Evolutionary conservation across 2,329 filamentous ascomycete species (phyloP).

Genomic region (Ophiosphaerella narmari): DNA sequence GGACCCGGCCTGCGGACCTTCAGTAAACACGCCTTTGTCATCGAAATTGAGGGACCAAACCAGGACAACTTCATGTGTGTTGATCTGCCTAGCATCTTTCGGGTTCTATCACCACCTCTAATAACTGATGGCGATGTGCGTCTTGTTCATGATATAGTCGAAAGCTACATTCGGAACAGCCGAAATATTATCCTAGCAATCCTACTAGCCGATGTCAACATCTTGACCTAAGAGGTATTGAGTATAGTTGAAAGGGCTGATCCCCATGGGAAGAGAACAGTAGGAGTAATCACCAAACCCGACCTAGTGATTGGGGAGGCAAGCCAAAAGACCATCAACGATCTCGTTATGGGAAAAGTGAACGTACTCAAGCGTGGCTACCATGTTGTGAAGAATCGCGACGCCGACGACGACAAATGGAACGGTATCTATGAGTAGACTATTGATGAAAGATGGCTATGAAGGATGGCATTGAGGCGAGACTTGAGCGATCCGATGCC

Average conservation of each 20-base stretch:
- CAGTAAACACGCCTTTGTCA: slow-evolving; percentile 28
- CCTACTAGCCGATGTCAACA: slow-evolving; percentile 42
- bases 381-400: slow-evolving; percentile 38
- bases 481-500: slow-evolving; percentile 49
- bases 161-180: slow-evolving; percentile 19
- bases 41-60: slow-evolving; percentile 23
- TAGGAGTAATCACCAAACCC: slow-evolving; percentile 47
- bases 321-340: slow-evolving; percentile 23
- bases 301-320: slow-evolving; percentile 36
- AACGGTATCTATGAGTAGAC: slow-evolving; percentile 26
- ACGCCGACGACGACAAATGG: slow-evolving; percentile 27
- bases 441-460: slow-evolving; percentile 37
- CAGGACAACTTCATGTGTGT: slow-evolving; percentile 48
- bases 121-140: slow-evolving; percentile 17
- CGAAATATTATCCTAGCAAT: slow-evolving; percentile 28
- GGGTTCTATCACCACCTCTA: neutral
- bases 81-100: slow-evolving; percentile 52
- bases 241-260: slow-evolving; percentile 46
- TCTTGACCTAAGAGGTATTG: slow-evolving; percentile 54
- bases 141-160: slow-evolving; percentile 20
- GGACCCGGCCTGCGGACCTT: slow-evolving; percentile 29
- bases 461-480: slow-evolving; percentile 50
- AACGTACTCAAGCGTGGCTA: slow-evolving; percentile 37
- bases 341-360: slow-evolving; percentile 28
- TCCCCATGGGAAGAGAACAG: slow-evolving; percentile 33